A percentile compares a stretch with the other conserved stretches of the same genome.
Evolutionary conservation across 2,329 filamentous ascomycete genomes (phyloP).

Genomic region (Cordyceps militaris): DNA sequence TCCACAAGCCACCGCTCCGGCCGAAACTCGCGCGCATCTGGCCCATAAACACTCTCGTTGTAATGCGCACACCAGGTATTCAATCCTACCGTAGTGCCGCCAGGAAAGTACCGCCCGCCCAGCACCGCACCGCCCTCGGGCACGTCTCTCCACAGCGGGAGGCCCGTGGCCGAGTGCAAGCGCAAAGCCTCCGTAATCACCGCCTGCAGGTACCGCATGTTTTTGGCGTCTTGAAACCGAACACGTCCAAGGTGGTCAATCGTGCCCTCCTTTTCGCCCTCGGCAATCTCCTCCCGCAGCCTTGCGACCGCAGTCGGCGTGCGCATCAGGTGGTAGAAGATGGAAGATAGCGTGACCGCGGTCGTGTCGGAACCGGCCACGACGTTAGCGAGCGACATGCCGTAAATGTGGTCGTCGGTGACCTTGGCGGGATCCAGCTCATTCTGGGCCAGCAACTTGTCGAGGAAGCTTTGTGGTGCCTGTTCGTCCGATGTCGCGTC

Average conservation of each 20-base stretch:
- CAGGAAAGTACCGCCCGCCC: constrained; percentile 25
- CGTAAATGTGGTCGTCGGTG: constrained; percentile 28
- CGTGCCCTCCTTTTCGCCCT: not conserved
- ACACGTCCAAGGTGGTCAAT: constrained; percentile 14
- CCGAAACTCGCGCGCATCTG: constrained; percentile 28
- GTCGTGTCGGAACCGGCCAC: constrained; percentile 39
- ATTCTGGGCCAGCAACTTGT: constrained; percentile 28
- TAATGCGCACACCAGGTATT: constrained; percentile 31
- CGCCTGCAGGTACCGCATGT: constrained; percentile 45
- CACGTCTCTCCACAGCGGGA: constrained; percentile 43
- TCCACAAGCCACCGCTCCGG: constrained; percentile 36
- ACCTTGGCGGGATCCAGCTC: constrained; percentile 35
- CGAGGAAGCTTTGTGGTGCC: constrained; percentile 15
- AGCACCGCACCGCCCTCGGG: constrained; percentile 37
- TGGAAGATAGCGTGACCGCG: constrained; percentile 36
- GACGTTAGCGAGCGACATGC: constrained; percentile 26
- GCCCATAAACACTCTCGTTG: constrained; percentile 25
- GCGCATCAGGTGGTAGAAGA: constrained; percentile 38
- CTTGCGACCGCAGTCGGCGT: constrained; percentile 19
- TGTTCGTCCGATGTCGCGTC: constrained; percentile 6
- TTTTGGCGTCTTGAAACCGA: constrained; percentile 31
- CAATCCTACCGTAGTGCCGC: constrained; percentile 27
- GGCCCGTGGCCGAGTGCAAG: constrained; percentile 40
- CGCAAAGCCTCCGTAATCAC: constrained; percentile 47
- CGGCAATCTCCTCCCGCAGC: constrained; percentile 21